These are phyloP conservation scores for Parafenestella ontariensis DNA, from an alignment of 2,329 filamentous ascomycete species.

Conservation along the genomic window DNA sequence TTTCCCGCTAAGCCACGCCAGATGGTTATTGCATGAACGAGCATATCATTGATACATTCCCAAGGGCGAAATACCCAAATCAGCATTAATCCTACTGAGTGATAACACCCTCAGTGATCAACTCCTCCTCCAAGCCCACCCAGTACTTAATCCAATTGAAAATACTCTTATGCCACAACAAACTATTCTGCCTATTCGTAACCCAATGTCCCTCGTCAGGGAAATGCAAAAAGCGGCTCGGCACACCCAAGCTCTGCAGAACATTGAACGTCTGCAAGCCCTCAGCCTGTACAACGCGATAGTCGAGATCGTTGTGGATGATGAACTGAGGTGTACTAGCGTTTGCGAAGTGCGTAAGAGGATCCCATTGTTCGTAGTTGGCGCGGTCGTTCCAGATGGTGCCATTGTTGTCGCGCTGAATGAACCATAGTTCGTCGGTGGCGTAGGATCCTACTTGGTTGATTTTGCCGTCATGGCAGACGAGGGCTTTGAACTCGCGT, in stretches of 20 bases:
- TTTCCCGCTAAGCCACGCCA: too few relatives aligned
- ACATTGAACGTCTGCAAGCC: slow-evolving; percentile 86
- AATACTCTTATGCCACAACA: slow-evolving; percentile 77
- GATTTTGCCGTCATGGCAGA: slow-evolving; percentile 87
- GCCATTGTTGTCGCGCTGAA: slow-evolving; percentile 54
- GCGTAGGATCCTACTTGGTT: slow-evolving; percentile 59
- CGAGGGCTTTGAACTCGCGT: slow-evolving; percentile 83
- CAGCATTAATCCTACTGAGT: too few relatives aligned
- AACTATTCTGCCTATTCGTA: slow-evolving; percentile 84
- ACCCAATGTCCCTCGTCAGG: slow-evolving; percentile 85
- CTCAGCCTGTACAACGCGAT: slow-evolving; percentile 84
- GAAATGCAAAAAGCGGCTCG: slow-evolving; percentile 80
- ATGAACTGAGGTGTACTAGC: slow-evolving; percentile 89
- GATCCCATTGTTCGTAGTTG: slow-evolving; percentile 65
- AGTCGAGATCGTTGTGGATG: slow-evolving; percentile 88
- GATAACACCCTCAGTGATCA: slow-evolving; percentile 41
- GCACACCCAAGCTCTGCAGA: slow-evolving; percentile 76
- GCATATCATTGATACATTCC: too few relatives aligned
- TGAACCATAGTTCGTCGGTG: slow-evolving; percentile 62
- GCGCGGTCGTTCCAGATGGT: slow-evolving; percentile 50
- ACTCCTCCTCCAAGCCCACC: slow-evolving; percentile 38
- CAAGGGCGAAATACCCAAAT: too few relatives aligned
- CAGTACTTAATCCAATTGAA: slow-evolving; percentile 48
- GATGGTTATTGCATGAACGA: too few relatives aligned
- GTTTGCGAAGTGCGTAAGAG: slow-evolving; percentile 63